A percentile compares a stretch with the other conserved stretches of the same genome.
Evolutionary conservation across 2,329 filamentous ascomycete genomes (phyloP).

Genomic region (Furcasterigmium sp.): DNA sequence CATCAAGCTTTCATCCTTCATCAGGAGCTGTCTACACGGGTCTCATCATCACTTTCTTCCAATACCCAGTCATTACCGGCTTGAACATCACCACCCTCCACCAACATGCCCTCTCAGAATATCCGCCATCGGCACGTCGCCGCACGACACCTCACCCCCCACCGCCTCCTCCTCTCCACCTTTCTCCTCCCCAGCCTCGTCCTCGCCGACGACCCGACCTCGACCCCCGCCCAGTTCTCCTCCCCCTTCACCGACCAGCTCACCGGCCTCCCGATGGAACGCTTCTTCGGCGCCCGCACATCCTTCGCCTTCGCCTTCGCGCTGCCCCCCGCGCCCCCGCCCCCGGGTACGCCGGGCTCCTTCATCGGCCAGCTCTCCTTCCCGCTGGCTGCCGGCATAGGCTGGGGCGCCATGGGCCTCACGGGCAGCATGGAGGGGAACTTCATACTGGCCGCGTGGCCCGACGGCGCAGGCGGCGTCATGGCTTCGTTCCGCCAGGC

Average conservation of each 20-base stretch:
- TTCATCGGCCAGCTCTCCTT: constrained; percentile 43
- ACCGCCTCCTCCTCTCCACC: not conserved
- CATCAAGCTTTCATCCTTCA: too few relatives aligned
- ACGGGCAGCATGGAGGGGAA: constrained; percentile 38
- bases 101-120: not conserved
- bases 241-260: constrained; percentile 22
- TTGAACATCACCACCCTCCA: not conserved
- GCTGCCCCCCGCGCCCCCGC: constrained; percentile 29
- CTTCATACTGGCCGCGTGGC: constrained; percentile 38
- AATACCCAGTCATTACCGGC: not conserved
- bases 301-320: constrained; percentile 36
- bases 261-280: constrained; percentile 28
- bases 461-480: constrained; percentile 29
- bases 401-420: constrained; percentile 40
- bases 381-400: constrained; percentile 29
- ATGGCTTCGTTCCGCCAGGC: constrained; percentile 38
- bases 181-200: constrained; percentile 1
- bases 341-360: constrained; percentile 24
- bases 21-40: not conserved
- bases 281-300: constrained; percentile 31
- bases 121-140: not conserved
- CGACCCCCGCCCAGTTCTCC: constrained; percentile 10
- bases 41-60: not conserved
- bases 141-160: not conserved
- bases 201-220: constrained; percentile 7